A percentile compares a stretch with the other conserved stretches of the same genome.
Evolutionary conservation across 2,329 filamentous ascomycete genomes (phyloP).

Genomic region (Esteya vermicola): DNA sequence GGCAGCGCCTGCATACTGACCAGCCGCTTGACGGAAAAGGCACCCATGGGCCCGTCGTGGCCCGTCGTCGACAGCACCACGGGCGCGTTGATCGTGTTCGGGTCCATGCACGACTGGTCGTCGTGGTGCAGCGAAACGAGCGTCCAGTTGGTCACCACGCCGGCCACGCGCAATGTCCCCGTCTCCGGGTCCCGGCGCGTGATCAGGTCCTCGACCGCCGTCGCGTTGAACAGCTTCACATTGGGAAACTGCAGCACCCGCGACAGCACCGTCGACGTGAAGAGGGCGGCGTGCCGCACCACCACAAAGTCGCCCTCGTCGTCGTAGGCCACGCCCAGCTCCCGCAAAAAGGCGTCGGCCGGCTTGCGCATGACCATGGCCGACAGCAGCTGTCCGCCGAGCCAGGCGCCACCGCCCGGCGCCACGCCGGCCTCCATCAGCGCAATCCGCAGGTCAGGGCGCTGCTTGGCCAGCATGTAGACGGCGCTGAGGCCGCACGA

Average conservation of each 20-base stretch:
- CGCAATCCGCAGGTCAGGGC: conserved; percentile 82
- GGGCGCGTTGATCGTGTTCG: conserved; percentile 90
- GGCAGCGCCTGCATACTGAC: conserved; percentile 77
- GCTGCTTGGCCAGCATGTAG: conserved; percentile 69
- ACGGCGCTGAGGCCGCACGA: conserved; percentile 71
- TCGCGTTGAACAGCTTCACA: conserved; percentile 94
- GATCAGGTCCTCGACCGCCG: conserved; percentile 82
- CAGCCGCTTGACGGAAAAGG: conserved; percentile 81
- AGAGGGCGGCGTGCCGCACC: conserved; percentile 85
- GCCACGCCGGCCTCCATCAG: conserved; percentile 80
- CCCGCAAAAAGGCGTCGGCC: conserved; percentile 68
- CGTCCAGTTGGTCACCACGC: conserved; percentile 94
- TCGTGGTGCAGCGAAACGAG: conserved; percentile 78
- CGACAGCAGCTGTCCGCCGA: conserved; percentile 86
- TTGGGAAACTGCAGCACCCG: conserved; percentile 77
- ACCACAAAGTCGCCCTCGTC: conserved; percentile 82
- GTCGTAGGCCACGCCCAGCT: conserved; percentile 73
- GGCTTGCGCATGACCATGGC: conserved; percentile 95
- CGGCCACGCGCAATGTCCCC: conserved; percentile 57
- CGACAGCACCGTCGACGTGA: conserved; percentile 76
- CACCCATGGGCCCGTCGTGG: conserved; percentile 81
- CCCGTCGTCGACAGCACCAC: conserved; percentile 81
- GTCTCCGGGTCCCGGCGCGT: conserved; percentile 44
- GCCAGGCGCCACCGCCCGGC: conserved; percentile 80
- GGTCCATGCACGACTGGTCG: conserved; percentile 91